Evolutionary conservation across 257 asterid species (phyloP), one percentile per base, ranked within the genome.

Genomic region (Rauvolfia tetraphylla): DNA sequence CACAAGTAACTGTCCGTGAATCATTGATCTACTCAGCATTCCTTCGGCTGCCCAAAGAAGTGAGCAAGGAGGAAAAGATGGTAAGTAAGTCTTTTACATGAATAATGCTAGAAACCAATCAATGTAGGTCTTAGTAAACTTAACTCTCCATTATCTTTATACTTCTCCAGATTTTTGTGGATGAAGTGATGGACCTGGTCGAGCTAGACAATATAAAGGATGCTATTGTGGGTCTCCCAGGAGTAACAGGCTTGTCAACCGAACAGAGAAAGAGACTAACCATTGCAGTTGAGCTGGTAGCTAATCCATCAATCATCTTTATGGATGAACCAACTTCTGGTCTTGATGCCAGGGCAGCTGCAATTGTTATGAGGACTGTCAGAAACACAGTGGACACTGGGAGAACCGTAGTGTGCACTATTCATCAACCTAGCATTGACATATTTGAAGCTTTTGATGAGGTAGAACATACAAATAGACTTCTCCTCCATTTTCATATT

Each of bases 281-380:
- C 27, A 87, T 90, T 62, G 93, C 93, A 46, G 93, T 90, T 42
- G 93, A 90, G 69, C 90, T 90, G 7, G 90, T 88, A 22, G 91
- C 96, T 0, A 90, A 90, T 77, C 96, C 96, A 78, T 87, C 96
- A 23, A 88, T 90, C 77, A 85, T 90, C 75, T 90, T 90, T 78
- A 87, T 90, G 93, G 96, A 90, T 53, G 96, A 90, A 68, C 96
- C 91, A 2, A 90, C 93, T 72, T 88, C 96, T 48, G 93, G 96
- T 49, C 85, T 90, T 44, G 96, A 90, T 78, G 96, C 96, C 42
- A 86, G 92, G 78, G 89, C 96, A 62, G 92, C 93, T 25, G 96
- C 93, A 44, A 87, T 88, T 73, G 90, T 90, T 3, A 90, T 90
- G 96, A 84, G 93, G 75, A 86, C 96, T 48, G 91, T 90, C 41